These are phyloP conservation scores for Fagus sylvatica DNA, from an alignment of 306 rosid genomes.

Conservation along the genomic window DNA sequence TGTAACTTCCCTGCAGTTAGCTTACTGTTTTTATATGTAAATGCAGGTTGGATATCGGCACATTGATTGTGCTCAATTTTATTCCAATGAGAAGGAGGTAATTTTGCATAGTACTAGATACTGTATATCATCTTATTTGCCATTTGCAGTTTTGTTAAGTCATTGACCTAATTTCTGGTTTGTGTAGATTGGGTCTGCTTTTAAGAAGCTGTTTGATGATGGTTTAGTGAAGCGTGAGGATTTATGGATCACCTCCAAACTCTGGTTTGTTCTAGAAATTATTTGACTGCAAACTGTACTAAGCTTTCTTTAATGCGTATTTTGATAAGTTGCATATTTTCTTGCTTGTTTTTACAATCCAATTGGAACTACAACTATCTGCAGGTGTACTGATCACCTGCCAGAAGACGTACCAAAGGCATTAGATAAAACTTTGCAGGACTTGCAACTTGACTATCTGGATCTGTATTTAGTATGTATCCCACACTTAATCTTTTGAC, in stretches of 20 bases:
- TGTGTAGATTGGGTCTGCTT: slow-evolving; percentile 47
- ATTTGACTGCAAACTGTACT: not conserved
- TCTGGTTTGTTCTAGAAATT: slow-evolving; percentile 37
- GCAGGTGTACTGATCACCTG: not conserved
- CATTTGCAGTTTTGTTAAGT: no score
- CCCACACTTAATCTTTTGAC: not conserved
- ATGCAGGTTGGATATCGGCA: not conserved
- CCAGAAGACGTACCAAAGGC: slow-evolving; percentile 1
- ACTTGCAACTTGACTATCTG: not conserved
- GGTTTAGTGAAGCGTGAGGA: slow-evolving; percentile 51
- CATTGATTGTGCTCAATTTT: not conserved
- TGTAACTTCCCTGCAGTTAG: no score
- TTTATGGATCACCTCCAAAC: no score
- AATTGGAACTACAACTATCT: not conserved
- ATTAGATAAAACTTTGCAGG: not conserved
- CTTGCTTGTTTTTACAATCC: not conserved
- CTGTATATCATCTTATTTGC: no score
- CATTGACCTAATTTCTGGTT: not conserved
- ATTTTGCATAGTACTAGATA: not conserved
- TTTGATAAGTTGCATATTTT: not conserved
- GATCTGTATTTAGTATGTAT: not conserved
- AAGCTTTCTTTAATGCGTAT: not conserved
- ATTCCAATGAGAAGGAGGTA: not conserved
- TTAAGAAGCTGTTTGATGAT: slow-evolving; percentile 46
- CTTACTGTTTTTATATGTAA: not conserved